Conservation (phyloP, 2,329 filamentous ascomycete species). For the Nectriaceae sp. region DNA sequence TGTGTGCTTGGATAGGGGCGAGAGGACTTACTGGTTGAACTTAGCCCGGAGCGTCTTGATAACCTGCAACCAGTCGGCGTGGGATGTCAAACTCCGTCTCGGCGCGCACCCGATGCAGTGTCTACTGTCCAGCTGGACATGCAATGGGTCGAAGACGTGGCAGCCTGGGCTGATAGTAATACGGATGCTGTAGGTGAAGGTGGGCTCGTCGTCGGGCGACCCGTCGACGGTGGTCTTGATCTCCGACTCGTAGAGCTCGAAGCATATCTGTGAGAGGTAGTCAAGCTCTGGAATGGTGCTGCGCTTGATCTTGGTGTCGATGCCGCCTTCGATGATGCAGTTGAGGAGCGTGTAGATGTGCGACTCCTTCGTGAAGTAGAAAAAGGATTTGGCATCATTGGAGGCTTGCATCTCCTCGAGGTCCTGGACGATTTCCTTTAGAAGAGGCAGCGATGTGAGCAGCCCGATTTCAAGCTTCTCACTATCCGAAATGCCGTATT, state of each 20-base stretch:
- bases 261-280: slow-evolving; percentile 96
- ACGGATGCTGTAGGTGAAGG: slow-evolving; percentile 92
- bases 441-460: slow-evolving; percentile 85
- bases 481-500: slow-evolving; percentile 92
- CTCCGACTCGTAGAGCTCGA: slow-evolving; percentile 95
- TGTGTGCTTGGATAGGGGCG: neutral
- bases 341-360: slow-evolving; percentile 98
- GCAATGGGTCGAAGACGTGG: slow-evolving; percentile 93
- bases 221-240: slow-evolving; percentile 57
- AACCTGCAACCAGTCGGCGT: slow-evolving; percentile 95
- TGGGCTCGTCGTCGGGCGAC: slow-evolving; percentile 56
- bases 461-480: slow-evolving; percentile 99
- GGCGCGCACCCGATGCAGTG: slow-evolving; percentile 95
- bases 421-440: slow-evolving; percentile 96
- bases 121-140: slow-evolving; percentile 93
- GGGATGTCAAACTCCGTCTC: slow-evolving; percentile 84
- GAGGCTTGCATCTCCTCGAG: slow-evolving; percentile 96
- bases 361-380: slow-evolving; percentile 99
- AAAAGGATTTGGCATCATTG: slow-evolving; percentile 90
- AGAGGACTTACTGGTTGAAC: slow-evolving; percentile 78
- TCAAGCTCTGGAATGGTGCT: slow-evolving; percentile 96
- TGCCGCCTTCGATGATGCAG: slow-evolving; percentile 94
- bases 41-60: slow-evolving; percentile 93
- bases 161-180: slow-evolving; percentile 96
- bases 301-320: slow-evolving; percentile 94